These are phyloP conservation scores for Fusarium ambrosium DNA, from an alignment of 2,329 filamentous ascomycete species.

Conservation along the genomic window DNA sequence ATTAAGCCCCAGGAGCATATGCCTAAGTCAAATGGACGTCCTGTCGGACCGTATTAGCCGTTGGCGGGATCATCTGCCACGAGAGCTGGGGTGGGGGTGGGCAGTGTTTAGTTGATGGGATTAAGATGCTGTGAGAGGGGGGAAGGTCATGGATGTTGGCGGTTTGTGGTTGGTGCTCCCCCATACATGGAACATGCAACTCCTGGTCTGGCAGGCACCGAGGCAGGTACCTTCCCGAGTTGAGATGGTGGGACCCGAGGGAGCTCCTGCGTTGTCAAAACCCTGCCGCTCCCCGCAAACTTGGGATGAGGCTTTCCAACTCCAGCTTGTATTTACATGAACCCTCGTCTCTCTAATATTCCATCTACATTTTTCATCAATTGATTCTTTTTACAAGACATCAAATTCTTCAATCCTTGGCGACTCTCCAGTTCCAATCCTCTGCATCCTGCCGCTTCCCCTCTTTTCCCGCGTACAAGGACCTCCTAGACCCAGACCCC, in stretches of 20 bases:
- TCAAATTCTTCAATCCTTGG: slow-evolving; percentile 3
- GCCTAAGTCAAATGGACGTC: slow-evolving; percentile 25
- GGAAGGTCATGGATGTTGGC: slow-evolving; percentile 7
- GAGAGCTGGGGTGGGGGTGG: slow-evolving; percentile 34
- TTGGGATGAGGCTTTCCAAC: background rate
- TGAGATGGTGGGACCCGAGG: slow-evolving; percentile 33
- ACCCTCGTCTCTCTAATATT: background rate
- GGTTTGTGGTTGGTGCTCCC: slow-evolving; percentile 19
- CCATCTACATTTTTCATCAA: slow-evolving; percentile 4
- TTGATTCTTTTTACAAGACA: slow-evolving; percentile 3
- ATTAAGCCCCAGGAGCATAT: slow-evolving; percentile 23
- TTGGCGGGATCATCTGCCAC: slow-evolving; percentile 51
- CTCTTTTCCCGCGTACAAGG: slow-evolving; percentile 30
- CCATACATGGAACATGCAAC: background rate
- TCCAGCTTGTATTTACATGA: slow-evolving; percentile 1
- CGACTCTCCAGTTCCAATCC: background rate
- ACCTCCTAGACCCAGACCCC: slow-evolving; percentile 26
- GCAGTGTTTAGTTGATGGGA: slow-evolving; percentile 7
- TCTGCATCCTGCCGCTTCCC: slow-evolving; percentile 17
- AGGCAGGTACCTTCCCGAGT: slow-evolving; percentile 30
- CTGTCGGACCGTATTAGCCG: slow-evolving; percentile 67
- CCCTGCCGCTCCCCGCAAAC: slow-evolving; percentile 26
- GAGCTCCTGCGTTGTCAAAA: slow-evolving; percentile 20
- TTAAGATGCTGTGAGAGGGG: slow-evolving; percentile 30
- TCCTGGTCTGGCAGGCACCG: slow-evolving; percentile 13